Evolutionary conservation across 306 rosid genomes (phyloP).

Genomic region (Astragalus glycyphyllos): DNA sequence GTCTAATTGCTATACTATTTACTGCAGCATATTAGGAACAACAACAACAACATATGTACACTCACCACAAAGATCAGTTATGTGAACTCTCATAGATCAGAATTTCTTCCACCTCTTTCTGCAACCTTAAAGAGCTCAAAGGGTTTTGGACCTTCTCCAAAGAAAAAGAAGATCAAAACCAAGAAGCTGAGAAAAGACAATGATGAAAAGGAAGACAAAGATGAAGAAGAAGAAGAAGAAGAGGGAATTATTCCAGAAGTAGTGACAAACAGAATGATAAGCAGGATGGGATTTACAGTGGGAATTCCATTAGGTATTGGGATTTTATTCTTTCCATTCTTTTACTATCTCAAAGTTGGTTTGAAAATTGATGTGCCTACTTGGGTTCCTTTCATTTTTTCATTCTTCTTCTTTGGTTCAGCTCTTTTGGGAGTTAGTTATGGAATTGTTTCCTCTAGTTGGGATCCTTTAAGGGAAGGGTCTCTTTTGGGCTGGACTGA

Average conservation of each 20-base stretch:
- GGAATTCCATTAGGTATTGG: slow-evolving; percentile 78
- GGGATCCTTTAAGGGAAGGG: slow-evolving; percentile 83
- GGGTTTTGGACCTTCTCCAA: slow-evolving; percentile 78
- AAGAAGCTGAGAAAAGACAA: slow-evolving; percentile 41
- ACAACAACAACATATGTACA: slow-evolving; percentile 25
- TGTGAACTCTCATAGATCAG: slow-evolving; percentile 42
- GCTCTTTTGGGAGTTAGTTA: slow-evolving; percentile 92
- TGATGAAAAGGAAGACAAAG: slow-evolving; percentile 40
- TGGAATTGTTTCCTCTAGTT: slow-evolving; percentile 93
- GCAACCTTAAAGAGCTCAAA: slow-evolving; percentile 68
- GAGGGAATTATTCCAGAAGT: slow-evolving; percentile 84
- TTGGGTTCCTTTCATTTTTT: slow-evolving; percentile 93
- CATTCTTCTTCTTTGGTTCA: slow-evolving; percentile 88
- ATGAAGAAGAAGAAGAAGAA: slow-evolving; percentile 41
- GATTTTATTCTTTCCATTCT: slow-evolving; percentile 83
- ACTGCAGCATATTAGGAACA: slow-evolving; percentile 44
- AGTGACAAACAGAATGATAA: slow-evolving; percentile 91
- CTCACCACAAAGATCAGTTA: slow-evolving; percentile 32
- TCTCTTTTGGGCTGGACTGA: slow-evolving; percentile 74
- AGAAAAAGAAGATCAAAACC: slow-evolving; percentile 52
- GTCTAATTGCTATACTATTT: slow-evolving; percentile 3
- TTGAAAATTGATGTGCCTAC: slow-evolving; percentile 83
- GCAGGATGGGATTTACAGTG: slow-evolving; percentile 77
- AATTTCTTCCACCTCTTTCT: slow-evolving; percentile 39
- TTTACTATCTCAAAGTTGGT: slow-evolving; percentile 80